These are phyloP conservation scores for Podaxis pistillaris DNA, from an alignment of 768 basidiomycete species.

Conservation along the genomic window DNA sequence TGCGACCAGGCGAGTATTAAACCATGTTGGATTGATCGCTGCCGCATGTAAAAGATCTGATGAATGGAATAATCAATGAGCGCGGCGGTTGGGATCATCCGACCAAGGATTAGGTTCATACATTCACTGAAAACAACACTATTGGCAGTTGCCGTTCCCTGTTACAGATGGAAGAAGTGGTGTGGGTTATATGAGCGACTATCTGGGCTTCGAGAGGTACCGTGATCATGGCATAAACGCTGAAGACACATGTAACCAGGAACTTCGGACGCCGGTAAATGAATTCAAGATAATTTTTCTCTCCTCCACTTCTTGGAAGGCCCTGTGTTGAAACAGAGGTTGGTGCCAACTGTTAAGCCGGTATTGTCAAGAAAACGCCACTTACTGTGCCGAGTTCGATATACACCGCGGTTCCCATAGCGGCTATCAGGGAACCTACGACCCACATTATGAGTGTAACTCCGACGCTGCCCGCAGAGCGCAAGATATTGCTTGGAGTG, in stretches of 20 bases:
- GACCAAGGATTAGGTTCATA: conserved; percentile 23
- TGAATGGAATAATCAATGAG: background rate
- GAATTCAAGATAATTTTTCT: conserved; percentile 75
- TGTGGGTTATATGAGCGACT: background rate
- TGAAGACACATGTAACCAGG: conserved; percentile 57
- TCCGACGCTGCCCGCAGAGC: conserved; percentile 67
- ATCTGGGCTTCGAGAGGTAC: conserved; percentile 31
- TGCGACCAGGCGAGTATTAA: conserved; percentile 51
- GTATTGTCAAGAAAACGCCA: background rate
- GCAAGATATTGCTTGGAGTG: conserved; percentile 65
- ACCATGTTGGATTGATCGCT: conserved; percentile 39
- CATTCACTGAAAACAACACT: conserved; percentile 76
- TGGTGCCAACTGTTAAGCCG: background rate
- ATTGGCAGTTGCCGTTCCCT: conserved; percentile 61
- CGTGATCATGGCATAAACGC: conserved; percentile 54
- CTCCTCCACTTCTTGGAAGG: conserved; percentile 68
- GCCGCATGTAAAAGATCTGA: conserved; percentile 61
- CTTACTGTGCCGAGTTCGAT: conserved; percentile 73
- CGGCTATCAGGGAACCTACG: conserved; percentile 61
- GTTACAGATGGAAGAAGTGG: background rate
- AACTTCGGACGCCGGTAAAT: conserved; percentile 64
- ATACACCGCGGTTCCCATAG: conserved; percentile 67
- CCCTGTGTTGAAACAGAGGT: conserved; percentile 35
- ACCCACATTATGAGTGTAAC: conserved; percentile 71
- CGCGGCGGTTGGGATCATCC: background rate